Conservation (phyloP, 495 filamentous ascomycete genomes). For the Filosporella fistucella region DNA sequence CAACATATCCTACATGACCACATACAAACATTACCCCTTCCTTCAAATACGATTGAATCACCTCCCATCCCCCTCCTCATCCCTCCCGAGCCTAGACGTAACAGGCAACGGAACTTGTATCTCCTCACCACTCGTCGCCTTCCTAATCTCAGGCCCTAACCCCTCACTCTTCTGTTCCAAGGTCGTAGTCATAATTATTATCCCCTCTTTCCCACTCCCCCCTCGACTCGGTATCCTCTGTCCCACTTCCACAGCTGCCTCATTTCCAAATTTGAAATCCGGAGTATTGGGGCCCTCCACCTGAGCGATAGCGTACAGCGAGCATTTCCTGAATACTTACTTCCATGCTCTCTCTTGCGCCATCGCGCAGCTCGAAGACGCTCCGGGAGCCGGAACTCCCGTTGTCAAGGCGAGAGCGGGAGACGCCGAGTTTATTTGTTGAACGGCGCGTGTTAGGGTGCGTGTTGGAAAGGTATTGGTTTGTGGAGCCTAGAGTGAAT, state of each 20-base stretch:
- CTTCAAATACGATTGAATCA: too few species aligned
- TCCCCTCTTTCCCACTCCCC: background rate
- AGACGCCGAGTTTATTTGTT: too few species aligned
- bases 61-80: too few species aligned
- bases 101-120: too few species aligned
- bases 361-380: slow-evolving; percentile 6
- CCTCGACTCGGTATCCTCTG: background rate
- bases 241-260: background rate
- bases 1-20: too few species aligned
- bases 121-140: too few species aligned
- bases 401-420: background rate
- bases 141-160: too few species aligned
- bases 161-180: background rate
- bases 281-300: background rate
- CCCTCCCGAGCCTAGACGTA: too few species aligned
- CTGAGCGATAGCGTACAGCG: background rate
- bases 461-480: background rate
- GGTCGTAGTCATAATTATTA: background rate
- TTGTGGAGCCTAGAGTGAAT: background rate
- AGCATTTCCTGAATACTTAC: background rate
- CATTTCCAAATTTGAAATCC: background rate
- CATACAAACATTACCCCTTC: too few species aligned
- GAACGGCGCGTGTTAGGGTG: too few species aligned
- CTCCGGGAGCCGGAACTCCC: background rate
- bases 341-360: background rate